Percentiles rank a stretch among this genome's conserved stretches.
phyloP scores from a whole-genome alignment of 2,329 filamentous ascomycete genomes.

The Colletotrichum destructivum region DNA sequence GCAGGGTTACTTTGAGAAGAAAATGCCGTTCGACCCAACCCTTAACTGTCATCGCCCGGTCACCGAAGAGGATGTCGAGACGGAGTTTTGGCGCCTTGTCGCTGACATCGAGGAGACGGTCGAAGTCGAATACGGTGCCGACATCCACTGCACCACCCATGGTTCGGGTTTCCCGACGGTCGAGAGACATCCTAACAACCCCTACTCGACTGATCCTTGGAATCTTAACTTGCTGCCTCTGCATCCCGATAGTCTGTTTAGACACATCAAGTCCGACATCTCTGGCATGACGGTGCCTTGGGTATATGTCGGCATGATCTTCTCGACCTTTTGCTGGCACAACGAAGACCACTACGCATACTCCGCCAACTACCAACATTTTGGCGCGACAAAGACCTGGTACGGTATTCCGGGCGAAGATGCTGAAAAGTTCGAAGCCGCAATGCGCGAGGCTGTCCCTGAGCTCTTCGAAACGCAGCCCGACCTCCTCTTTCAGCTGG shows the following conservation, averaged over 20 bases:
- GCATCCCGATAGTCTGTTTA: constrained; percentile 91
- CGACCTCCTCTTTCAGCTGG: constrained; percentile 94
- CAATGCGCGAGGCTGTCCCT: constrained; percentile 95
- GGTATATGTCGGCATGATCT: constrained; percentile 99
- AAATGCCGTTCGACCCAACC: constrained; percentile 89
- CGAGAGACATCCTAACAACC: constrained; percentile 89
- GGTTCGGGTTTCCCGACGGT: constrained; percentile 97
- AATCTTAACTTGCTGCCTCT: constrained; percentile 95
- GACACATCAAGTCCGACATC: constrained; percentile 98
- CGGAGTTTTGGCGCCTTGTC: constrained; percentile 96
- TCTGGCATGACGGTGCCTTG: constrained; percentile 99
- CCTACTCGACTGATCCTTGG: constrained; percentile 93
- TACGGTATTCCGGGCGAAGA: constrained; percentile 97
- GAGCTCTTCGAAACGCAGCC: constrained; percentile 98
- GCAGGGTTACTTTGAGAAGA: constrained; percentile 90
- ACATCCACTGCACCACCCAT: constrained; percentile 98
- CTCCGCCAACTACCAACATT: constrained; percentile 98
- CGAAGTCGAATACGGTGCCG: constrained; percentile 97
- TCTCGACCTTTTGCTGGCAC: constrained; percentile 99
- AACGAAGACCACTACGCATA: constrained; percentile 99
- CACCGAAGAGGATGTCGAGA: constrained; percentile 95
- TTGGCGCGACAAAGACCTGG: constrained; percentile 98
- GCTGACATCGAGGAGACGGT: constrained; percentile 95
- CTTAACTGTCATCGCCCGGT: constrained; percentile 85
- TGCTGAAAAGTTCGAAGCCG: constrained; percentile 93